Base-by-base conservation (phyloP, 2,329 filamentous ascomycete genomes). In the Sarocladium oryzae region DNA sequence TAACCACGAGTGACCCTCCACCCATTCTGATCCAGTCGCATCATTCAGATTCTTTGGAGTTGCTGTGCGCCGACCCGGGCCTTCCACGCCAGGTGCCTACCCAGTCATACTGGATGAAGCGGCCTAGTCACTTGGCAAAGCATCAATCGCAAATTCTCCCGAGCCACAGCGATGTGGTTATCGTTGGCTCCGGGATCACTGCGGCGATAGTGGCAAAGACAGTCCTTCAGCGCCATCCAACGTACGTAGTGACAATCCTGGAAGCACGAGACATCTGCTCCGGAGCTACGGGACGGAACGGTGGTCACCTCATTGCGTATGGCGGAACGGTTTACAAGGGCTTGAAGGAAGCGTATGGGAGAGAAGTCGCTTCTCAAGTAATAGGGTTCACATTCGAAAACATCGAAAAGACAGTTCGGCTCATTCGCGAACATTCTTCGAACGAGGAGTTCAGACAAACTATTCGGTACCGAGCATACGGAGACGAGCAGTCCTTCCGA, bases 201-300 rank as follows among this genome's bases (percentile, higher is more conserved):
- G 52, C 16, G 13, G 36, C 32, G 13, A 37, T 49, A 16, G 52
- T 48, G 9, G 40, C 41, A 3, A 30, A 37, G 7, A 49, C 40
- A 4, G 24, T 53, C 10, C 51, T 53, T 24, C 16, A 48, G 11
- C 18, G 15, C 3, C 16, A 30, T 3, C 16, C 33, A 15, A n/a
- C n/a, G n/a, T n/a, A n/a, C n/a, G n/a, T n/a, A n/a, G 40, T 54
- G 8, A 50, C 51, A 15, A 24, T 54, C 18, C 30, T 54, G 13
- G 53, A 54, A 33, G 53, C 53, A 5, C 51, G 53, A 2, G 32
- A 33, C 16, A 20, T 49, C 2, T 49, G 43, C 28, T 51, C 46
- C 16, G 53, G 53, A 16, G 53, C 53, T 23, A 54, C 53, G 5
- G 53, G 53, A 16, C 45, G 53, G 7, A 54, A 54, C 26, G 53